Percentiles rank a stretch among this genome's conserved stretches.
Evolutionary conservation across 306 rosid genomes (phyloP).

Genomic region (Chamaecrista fasciculata): DNA sequence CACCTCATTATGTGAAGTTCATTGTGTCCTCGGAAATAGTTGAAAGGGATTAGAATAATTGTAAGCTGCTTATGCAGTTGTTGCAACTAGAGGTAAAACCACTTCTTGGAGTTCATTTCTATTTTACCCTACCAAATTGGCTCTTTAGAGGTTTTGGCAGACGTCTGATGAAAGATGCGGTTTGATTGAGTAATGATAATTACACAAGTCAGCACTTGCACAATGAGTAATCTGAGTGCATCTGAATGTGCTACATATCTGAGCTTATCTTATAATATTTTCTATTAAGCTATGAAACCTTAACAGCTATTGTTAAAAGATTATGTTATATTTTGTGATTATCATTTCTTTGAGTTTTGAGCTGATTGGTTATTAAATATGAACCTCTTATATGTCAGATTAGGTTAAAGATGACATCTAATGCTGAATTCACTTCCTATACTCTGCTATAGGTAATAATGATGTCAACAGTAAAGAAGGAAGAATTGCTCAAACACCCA

Average conservation of each 20-base stretch:
- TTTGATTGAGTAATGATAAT: background rate
- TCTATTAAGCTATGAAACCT: background rate
- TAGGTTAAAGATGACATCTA: conserved; percentile 4
- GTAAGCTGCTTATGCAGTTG: background rate
- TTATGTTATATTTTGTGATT: background rate
- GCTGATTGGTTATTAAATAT: background rate
- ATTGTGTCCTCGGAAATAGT: background rate
- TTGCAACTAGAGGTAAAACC: background rate
- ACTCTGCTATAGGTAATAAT: conserved; percentile 32
- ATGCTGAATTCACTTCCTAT: background rate
- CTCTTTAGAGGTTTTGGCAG: background rate
- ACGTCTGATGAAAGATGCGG: background rate
- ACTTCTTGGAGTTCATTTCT: background rate
- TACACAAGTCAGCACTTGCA: background rate
- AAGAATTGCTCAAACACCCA: conserved; percentile 11
- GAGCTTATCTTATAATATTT: background rate
- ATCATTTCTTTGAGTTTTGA: background rate
- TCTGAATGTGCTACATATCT: background rate
- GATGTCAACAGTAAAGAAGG: conserved; percentile 6
- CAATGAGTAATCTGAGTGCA: background rate
- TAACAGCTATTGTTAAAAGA: background rate
- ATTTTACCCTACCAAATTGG: background rate
- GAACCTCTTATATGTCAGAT: background rate
- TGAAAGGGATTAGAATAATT: background rate
- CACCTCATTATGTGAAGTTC: background rate